Base-by-base conservation (phyloP, 148 eudicot genomes). In the Bassia scoparia region DNA sequence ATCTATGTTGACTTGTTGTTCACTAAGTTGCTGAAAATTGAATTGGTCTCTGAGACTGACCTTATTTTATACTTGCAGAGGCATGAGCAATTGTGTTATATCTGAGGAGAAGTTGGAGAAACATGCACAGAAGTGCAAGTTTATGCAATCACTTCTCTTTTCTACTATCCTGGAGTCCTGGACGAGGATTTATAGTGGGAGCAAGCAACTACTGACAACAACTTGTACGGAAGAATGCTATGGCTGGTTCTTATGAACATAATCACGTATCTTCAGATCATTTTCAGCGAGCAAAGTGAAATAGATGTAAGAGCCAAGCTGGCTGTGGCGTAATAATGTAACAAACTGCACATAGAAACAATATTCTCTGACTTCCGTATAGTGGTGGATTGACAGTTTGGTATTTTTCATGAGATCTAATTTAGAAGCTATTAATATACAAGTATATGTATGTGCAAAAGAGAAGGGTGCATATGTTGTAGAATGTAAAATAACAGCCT, bases 161-260 rank as follows among this genome's bases (percentile, higher is more conserved):
- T 86, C 92, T 61, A 84, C 88, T 67, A 75, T 88, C 54, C 79
- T n/a, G n/a, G n/a, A n/a, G n/a, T n/a, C n/a, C n/a, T 86, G 23
- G 85, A 88, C 14, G 85, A 88, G 21, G 73, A 26, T 58, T 83
- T 86, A 73, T 88, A 78, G 83, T 33, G 67, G 20, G 13, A 48
- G 33, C 38, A n/a, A 76, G 21, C 16, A 44, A 58, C 21, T 31
- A 11, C 60, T 44, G 46, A 6, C 46, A 10, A 59, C 41, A 48
- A 27, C 72, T 33, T 49, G 59, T 48, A 52, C 35, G 21, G 50
- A 46, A 72, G 21, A 72, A 72, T 7, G 18, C 14, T 66, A 26
- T 20, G 54, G 30, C 20, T 58, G 65, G 12, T 43, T 59, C 31
- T 68, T 27, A n/a, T 62, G n/a, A 29, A 37, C 64, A 67, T 43